phyloP scores from a whole-genome alignment of 2,329 filamentous ascomycete genomes.

The Echinosphaeria canescens region DNA sequence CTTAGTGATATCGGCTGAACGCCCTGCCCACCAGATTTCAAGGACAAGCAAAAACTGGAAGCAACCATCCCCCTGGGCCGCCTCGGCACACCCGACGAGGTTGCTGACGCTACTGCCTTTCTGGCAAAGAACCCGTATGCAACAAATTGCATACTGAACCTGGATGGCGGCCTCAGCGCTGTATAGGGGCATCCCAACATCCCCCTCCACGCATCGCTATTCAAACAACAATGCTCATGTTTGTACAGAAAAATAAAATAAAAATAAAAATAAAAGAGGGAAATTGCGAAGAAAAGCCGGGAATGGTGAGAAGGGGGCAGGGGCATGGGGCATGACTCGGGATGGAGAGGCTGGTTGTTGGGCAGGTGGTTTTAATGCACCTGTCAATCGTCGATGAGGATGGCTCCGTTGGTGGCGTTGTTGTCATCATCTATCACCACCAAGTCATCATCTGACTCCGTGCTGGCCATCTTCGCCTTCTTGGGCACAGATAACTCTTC shows the following conservation, averaged over 20 bases:
- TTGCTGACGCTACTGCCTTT: constrained; percentile 67
- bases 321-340: too few species aligned
- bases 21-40: too few species aligned
- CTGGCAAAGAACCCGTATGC: constrained; percentile 60
- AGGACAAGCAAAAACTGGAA: too few species aligned
- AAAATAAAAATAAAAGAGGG: not conserved
- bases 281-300: too few species aligned
- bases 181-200: too few species aligned
- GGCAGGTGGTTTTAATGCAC: too few species aligned
- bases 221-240: too few species aligned
- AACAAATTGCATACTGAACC: constrained; percentile 69
- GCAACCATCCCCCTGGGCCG: constrained; percentile 38
- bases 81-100: constrained; percentile 46
- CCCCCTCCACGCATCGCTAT: too few species aligned
- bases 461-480: constrained; percentile 20
- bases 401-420: constrained; percentile 28
- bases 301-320: too few species aligned
- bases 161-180: constrained; percentile 69
- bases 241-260: constrained; percentile 4
- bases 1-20: too few species aligned
- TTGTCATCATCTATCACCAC: constrained; percentile 25
- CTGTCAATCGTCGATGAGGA: constrained; percentile 47
- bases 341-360: constrained; percentile 1
- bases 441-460: constrained; percentile 17
- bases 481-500: constrained; percentile 17